Evolutionary conservation across 2,329 filamentous ascomycete genomes (phyloP), one percentile per base, ranked within the genome.

Genomic region (Nemania serpens): DNA sequence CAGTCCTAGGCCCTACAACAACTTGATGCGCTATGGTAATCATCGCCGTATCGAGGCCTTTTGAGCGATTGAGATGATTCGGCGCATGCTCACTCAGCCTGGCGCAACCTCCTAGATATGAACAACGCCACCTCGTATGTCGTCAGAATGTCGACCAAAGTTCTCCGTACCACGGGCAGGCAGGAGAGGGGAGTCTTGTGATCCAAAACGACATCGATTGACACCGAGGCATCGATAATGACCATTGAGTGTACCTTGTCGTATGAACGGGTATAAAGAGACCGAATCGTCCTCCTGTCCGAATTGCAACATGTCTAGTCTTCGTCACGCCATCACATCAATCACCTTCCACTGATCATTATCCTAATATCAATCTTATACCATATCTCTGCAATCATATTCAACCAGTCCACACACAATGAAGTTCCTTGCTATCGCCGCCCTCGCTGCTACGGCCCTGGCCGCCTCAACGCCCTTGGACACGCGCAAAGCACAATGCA

Each of bases 381-480:
- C 36, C n/a, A 15, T 20, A 48, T 25, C 29, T 34, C n/a, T 10
- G 15, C 22, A 2, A 54, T 20, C 42, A 22, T 18, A n/a, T n/a
- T 45, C 29, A 12, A 10, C 15, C 20, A 64, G 11, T 17, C 33
- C 10, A 12, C 55, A 12, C 55, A 69, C 58, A 51, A 73, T 73
- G 71, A 66, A 72, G 67, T 66, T 66, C 66, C 48, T 71, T 58
- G 57, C 65, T 42, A 9, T 67, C 50, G 55, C 63, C 17, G 53
- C 65, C 37, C 58, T 72, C 18, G 53, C 45, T 15, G 50, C 60
- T 5, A 58, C 55, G 15, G 67, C 69, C 42, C 53, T 60, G 36
- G 65, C 68, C 17, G 65, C 63, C 49, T 55, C 63, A 17, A 56
- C 64, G 18, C 50, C 54, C 20, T 29, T 62, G 7, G 36, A 52